A percentile compares a stretch with the other conserved stretches of the same genome.
phyloP scores from a whole-genome alignment of 441 rosid genomes.

The Gossypium trilobum region DNA sequence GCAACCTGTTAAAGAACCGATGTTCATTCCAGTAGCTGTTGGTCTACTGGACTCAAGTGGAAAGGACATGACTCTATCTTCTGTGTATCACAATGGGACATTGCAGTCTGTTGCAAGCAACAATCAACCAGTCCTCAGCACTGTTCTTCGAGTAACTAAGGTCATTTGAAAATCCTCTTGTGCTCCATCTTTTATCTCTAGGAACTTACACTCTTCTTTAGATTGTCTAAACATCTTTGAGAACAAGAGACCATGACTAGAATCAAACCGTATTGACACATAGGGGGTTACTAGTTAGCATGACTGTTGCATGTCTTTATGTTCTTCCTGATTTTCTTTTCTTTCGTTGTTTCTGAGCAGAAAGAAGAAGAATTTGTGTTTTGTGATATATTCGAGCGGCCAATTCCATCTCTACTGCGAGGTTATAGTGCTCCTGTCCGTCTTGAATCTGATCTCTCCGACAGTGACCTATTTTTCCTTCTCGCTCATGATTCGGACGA shows the following conservation, averaged over 20 bases:
- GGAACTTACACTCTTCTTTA: not conserved
- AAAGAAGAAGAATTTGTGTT: constrained; percentile 90
- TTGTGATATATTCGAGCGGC: constrained; percentile 59
- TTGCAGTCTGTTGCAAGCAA: constrained; percentile 39
- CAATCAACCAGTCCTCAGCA: constrained; percentile 38
- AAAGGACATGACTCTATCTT: constrained; percentile 64
- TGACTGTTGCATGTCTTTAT: not conserved
- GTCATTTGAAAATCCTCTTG: constrained; percentile 28
- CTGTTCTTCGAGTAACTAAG: constrained; percentile 80
- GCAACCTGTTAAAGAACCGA: constrained; percentile 79
- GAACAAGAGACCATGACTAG: not conserved
- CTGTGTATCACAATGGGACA: constrained; percentile 59
- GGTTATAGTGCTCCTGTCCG: constrained; percentile 93
- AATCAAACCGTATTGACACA: not conserved
- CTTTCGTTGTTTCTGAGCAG: constrained; percentile 37
- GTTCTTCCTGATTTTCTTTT: not conserved
- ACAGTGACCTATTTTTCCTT: constrained; percentile 75
- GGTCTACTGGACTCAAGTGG: constrained; percentile 78
- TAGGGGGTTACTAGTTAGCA: not conserved
- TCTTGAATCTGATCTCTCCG: constrained; percentile 71
- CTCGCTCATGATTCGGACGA: constrained; percentile 90
- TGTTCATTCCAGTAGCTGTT: constrained; percentile 77
- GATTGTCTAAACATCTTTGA: not conserved
- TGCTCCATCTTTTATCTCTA: constrained; percentile 5
- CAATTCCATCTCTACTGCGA: constrained; percentile 79